phyloP scores from a whole-genome alignment of 164 flowering plant genomes.

The Annona cherimola region DNA sequence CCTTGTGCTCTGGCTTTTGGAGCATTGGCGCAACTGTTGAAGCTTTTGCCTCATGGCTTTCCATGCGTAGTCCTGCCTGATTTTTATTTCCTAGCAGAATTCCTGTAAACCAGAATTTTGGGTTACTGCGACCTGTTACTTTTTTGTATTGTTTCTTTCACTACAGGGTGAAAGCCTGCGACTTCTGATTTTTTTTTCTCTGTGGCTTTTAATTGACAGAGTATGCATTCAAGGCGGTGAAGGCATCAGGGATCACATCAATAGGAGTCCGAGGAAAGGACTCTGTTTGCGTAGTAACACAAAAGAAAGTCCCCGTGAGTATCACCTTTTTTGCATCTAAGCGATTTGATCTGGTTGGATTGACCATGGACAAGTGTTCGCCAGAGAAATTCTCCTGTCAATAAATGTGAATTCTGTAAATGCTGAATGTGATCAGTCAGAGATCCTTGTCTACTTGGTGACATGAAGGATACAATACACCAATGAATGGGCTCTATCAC shows the following conservation, averaged over 20 bases:
- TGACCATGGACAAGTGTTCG: not conserved
- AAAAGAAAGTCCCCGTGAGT: slow-evolving; percentile 97
- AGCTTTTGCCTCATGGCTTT: not conserved
- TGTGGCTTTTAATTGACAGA: slow-evolving; percentile 32
- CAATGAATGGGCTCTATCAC: not conserved
- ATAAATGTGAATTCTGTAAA: not conserved
- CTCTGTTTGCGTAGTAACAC: slow-evolving; percentile 91
- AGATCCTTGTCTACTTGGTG: not conserved
- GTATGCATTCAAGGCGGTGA: slow-evolving; percentile 97
- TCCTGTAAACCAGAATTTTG: not conserved
- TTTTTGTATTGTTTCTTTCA: not conserved
- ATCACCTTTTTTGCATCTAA: not conserved
- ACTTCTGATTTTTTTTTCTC: not conserved
- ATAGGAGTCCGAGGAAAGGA: slow-evolving; percentile 93
- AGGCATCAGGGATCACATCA: slow-evolving; percentile 81
- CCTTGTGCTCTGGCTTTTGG: not conserved
- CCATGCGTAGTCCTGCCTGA: not conserved
- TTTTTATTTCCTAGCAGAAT: not conserved
- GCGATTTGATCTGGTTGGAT: not conserved
- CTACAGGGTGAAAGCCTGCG: not conserved
- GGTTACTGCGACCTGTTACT: not conserved
- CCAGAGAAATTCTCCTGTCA: not conserved
- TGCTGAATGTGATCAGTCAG: not conserved
- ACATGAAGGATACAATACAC: not conserved
- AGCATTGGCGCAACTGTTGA: not conserved